Base-by-base conservation (phyloP, 805 yeast genomes). In the Candida multigemmis region DNA sequence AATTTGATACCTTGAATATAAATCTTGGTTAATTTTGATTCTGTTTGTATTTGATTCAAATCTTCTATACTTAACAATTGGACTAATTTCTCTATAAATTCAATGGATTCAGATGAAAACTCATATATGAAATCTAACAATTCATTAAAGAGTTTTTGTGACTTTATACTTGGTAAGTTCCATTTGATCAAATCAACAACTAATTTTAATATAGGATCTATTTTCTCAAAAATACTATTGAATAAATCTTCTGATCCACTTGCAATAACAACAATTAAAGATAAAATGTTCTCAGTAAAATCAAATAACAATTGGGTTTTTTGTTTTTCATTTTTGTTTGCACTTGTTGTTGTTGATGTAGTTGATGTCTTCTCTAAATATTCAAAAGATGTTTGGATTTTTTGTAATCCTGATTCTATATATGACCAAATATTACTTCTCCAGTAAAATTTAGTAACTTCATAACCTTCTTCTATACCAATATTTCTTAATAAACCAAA, bases 401-500 rank as follows among this genome's bases (percentile, higher is more conserved):
- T 76, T 1, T 48, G 47, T 23, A 83, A 53, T 2, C 76, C 69
- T 4, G 48, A 36, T 24, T 65, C 69, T 21, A 85, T 63, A 15
- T 69, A 54, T 0, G 68, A 60, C 81, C 94, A 77, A 22, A 89
- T 73, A 35, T 80, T 74, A 11, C 74, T 73, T 46, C 96, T 71
- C 82, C 93, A 80, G 28, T 82, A 49, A 48, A 71, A 73, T 12
- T 72, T 69, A 15, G 85, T 74, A 19, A 84, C 68, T 36, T 84
- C 94, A 40, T 83, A 77, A 12, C 96, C 96, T 53, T 86, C 94
- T 44, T 84, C 94, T 28, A 84, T 63, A 3, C 80, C 77, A 30
- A 89, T 46, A 45, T 81, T 85, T 47, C 95, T 69, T 36, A 91
- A 56, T 14, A 89, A 58, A 1, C 95, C 96, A 40, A 74, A 77